Evolutionary conservation across 768 basidiomycete genomes (phyloP).

Genomic region (Zangia roseola): DNA sequence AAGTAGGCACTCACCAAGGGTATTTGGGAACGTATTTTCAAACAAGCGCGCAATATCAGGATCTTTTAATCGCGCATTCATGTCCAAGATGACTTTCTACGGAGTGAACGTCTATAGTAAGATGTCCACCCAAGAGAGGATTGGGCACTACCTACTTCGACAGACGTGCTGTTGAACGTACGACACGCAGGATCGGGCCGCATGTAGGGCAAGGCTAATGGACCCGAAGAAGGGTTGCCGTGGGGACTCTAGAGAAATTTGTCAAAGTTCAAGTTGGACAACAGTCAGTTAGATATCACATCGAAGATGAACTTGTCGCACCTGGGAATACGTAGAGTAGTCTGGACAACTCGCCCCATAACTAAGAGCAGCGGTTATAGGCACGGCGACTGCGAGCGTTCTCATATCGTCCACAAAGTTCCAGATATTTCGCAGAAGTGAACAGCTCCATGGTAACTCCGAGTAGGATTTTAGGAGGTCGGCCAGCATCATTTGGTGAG

Average conservation of each 20-base stretch:
- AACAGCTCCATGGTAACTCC: slow-evolving; percentile 6
- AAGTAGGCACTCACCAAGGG: slow-evolving; percentile 51
- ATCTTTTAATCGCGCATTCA: slow-evolving; percentile 70
- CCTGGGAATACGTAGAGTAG: slow-evolving; percentile 60
- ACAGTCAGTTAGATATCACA: background rate
- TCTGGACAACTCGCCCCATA: slow-evolving; percentile 51
- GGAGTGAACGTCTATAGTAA: background rate
- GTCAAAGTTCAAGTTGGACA: background rate
- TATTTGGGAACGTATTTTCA: slow-evolving; percentile 83
- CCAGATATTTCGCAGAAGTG: slow-evolving; percentile 7
- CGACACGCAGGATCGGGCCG: slow-evolving; percentile 65
- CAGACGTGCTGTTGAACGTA: slow-evolving; percentile 73
- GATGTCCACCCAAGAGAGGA: background rate
- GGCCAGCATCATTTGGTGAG: slow-evolving; percentile 4
- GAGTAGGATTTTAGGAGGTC: slow-evolving; percentile 8
- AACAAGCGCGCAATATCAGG: slow-evolving; percentile 77
- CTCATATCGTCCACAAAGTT: slow-evolving; percentile 7
- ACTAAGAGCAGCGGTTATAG: slow-evolving; percentile 20
- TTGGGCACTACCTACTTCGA: slow-evolving; percentile 51
- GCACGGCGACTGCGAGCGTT: slow-evolving; percentile 19
- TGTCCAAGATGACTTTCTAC: slow-evolving; percentile 72
- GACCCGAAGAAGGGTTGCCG: slow-evolving; percentile 57
- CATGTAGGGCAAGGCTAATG: slow-evolving; percentile 69
- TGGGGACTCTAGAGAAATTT: slow-evolving; percentile 50
- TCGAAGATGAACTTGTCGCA: slow-evolving; percentile 19